These are phyloP conservation scores for Lachancea thermotolerans DNA, from an alignment of 805 yeast genomes.

Conservation along the genomic window DNA sequence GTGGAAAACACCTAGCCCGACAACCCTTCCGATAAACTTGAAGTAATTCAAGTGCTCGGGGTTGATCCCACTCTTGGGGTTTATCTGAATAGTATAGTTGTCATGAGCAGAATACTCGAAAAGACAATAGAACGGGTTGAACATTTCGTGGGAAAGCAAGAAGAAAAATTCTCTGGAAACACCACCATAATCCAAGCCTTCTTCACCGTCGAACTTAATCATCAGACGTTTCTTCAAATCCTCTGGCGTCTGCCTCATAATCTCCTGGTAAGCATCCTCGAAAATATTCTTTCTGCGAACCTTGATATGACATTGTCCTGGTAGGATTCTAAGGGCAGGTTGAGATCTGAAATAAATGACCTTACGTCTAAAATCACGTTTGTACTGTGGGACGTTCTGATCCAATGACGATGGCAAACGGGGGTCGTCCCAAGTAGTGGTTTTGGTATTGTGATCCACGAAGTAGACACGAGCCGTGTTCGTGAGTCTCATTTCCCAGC, in stretches of 20 bases:
- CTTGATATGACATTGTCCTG: conserved; percentile 98
- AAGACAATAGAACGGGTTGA: conserved; percentile 94
- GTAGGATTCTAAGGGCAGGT: conserved; percentile 92
- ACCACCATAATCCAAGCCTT: conserved; percentile 99
- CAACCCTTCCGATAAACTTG: conserved; percentile 97
- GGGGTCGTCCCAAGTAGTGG: conserved; percentile 99
- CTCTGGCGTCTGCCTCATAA: conserved; percentile 98
- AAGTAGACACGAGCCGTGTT: conserved; percentile 97
- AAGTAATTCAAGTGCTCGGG: conserved; percentile 97
- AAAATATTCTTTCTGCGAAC: conserved; percentile 94
- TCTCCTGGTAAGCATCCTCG: conserved; percentile 96
- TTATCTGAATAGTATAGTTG: conserved; percentile 94
- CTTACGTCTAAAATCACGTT: conserved; percentile 97
- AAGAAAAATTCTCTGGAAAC: conserved; percentile 97
- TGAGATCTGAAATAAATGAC: conserved; percentile 96
- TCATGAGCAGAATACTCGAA: conserved; percentile 98
- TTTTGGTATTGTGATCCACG: conserved; percentile 98
- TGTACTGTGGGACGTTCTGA: conserved; percentile 97
- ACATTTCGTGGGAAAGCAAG: conserved; percentile 95
- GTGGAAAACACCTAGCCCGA: conserved; percentile 97
- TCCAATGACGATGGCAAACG: conserved; percentile 94
- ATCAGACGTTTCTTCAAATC: conserved; percentile 94
- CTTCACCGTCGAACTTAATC: conserved; percentile 99
- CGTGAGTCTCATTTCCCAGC: conserved; percentile 99
- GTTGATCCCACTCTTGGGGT: conserved; percentile 93